Percentiles rank a stretch among this genome's conserved stretches.
Conservation (phyloP, 495 filamentous ascomycete genomes). For the Penicillium simplicissimum region DNA sequence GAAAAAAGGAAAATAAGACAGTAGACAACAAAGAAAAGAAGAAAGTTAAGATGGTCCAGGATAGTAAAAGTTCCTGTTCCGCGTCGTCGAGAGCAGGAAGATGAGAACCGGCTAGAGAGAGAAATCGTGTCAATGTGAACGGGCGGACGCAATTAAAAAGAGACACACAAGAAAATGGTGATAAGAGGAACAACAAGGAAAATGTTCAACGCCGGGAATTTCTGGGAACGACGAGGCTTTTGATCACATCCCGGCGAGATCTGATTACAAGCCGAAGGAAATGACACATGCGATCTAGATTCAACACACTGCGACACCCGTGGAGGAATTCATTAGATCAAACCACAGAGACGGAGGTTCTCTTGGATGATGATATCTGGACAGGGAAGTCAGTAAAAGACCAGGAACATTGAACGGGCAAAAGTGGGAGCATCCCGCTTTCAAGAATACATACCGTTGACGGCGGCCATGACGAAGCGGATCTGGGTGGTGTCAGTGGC, state of each 20-base stretch:
- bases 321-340: constrained; percentile 70
- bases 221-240: constrained; percentile 32
- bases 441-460: constrained; percentile 76
- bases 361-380: constrained; percentile 99
- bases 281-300: constrained; percentile 43
- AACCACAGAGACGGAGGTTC: constrained; percentile 94
- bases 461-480: constrained; percentile 98
- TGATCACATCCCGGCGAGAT: constrained; percentile 32
- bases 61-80: constrained; percentile 34
- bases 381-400: constrained; percentile 3
- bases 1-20: constrained; percentile 21
- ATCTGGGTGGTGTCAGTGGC: constrained; percentile 98
- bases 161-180: constrained; percentile 21
- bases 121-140: constrained; percentile 39
- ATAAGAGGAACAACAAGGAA: constrained; percentile 28
- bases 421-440: not conserved
- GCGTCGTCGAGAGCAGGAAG: constrained; percentile 43
- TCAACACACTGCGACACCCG: constrained; percentile 36
- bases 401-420: not conserved
- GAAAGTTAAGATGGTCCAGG: constrained; percentile 4
- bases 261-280: constrained; percentile 28
- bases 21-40: constrained; percentile 17
- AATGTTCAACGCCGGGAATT: constrained; percentile 50
- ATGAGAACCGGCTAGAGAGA: constrained; percentile 43
- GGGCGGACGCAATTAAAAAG: constrained; percentile 29